phyloP scores from a whole-genome alignment of 1,284 basidiomycete genomes.

The Puccinia horiana region DNA sequence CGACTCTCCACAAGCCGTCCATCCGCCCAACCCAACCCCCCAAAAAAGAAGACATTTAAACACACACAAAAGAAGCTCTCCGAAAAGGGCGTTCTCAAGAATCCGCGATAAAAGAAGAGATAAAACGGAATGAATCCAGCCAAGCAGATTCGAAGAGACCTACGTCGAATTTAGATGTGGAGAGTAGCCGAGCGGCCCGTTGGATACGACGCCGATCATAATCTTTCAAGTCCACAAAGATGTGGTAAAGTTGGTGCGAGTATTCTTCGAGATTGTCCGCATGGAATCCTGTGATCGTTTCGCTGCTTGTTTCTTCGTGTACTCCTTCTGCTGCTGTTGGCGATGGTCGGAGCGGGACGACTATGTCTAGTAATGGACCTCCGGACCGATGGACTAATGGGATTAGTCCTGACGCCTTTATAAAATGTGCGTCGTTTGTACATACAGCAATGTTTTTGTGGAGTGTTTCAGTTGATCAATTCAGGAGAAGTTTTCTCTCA shows the following conservation, averaged over 20 bases:
- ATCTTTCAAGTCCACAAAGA: not conserved
- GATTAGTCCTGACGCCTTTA: constrained; percentile 85
- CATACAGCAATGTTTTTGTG: not conserved
- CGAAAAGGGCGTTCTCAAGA: too few relatives aligned
- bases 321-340: too few relatives aligned
- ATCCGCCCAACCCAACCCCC: too few relatives aligned
- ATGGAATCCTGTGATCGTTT: constrained; percentile 31
- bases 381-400: constrained; percentile 90
- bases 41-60: too few relatives aligned
- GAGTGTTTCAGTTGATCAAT: too few relatives aligned
- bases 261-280: not conserved
- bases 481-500: too few relatives aligned
- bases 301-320: not conserved
- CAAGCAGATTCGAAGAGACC: not conserved
- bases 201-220: not conserved
- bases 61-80: too few relatives aligned
- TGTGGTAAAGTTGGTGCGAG: not conserved
- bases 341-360: constrained; percentile 67
- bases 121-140: not conserved
- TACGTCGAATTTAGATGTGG: not conserved
- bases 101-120: too few relatives aligned
- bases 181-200: not conserved
- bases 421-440: constrained; percentile 10
- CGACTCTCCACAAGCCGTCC: too few relatives aligned
- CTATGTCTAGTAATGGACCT: constrained; percentile 86